These are phyloP conservation scores for Maudiozyma barnettii DNA, from an alignment of 805 yeast genomes.

Conservation along the genomic window DNA sequence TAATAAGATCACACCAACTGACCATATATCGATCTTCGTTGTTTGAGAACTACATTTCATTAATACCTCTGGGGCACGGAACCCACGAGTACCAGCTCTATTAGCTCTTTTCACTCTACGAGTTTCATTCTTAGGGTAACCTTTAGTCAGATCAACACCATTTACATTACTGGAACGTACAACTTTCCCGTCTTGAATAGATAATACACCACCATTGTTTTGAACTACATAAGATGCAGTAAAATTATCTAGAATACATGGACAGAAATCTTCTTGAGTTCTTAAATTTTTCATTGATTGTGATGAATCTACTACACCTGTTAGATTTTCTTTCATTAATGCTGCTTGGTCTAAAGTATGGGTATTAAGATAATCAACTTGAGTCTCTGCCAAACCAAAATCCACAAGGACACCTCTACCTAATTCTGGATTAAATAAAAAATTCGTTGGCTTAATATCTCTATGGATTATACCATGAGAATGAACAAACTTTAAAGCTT, in stretches of 20 bases:
- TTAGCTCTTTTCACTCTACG: constrained; percentile 89
- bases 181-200: constrained; percentile 27
- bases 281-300: constrained; percentile 12
- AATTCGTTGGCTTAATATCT: constrained; percentile 81
- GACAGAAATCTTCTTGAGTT: constrained; percentile 38
- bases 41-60: constrained; percentile 79
- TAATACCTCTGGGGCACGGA: constrained; percentile 88
- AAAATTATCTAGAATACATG: constrained; percentile 40
- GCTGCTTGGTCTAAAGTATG: constrained; percentile 1
- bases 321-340: background rate
- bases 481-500: constrained; percentile 63
- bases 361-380: constrained; percentile 15
- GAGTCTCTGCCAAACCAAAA: constrained; percentile 82
- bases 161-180: constrained; percentile 25
- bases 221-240: constrained; percentile 1
- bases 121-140: constrained; percentile 80
- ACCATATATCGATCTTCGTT: constrained; percentile 81
- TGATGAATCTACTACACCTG: background rate
- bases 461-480: constrained; percentile 74
- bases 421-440: constrained; percentile 53
- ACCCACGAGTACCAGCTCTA: constrained; percentile 94
- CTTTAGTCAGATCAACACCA: constrained; percentile 38
- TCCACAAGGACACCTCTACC: constrained; percentile 82
- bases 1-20: constrained; percentile 80
- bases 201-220: constrained; percentile 17